These are phyloP conservation scores for Ustilago bromivora DNA, from an alignment of 1,284 basidiomycete genomes.

Conservation along the genomic window DNA sequence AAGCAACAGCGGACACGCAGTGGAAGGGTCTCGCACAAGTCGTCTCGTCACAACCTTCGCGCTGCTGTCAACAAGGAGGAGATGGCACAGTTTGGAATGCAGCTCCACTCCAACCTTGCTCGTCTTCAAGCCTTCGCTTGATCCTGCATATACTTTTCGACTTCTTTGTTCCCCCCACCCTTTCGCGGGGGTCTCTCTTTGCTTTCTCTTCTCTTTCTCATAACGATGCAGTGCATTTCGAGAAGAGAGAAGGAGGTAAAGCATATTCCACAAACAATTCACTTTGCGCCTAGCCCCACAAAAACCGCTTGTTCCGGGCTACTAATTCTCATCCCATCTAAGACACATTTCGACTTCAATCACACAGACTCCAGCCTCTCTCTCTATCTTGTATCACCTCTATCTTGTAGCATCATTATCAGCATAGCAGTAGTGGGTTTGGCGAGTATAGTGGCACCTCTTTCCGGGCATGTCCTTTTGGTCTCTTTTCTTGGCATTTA, in stretches of 20 bases:
- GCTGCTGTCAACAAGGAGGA: neutral
- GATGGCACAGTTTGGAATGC: constrained; percentile 8
- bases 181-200: too few species aligned
- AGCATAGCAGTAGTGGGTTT: neutral
- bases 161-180: neutral
- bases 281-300: too few species aligned
- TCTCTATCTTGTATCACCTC: neutral
- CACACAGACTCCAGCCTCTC: too few species aligned
- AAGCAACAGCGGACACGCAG: constrained; percentile 3
- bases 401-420: neutral
- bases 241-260: too few species aligned
- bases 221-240: too few species aligned
- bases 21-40: neutral
- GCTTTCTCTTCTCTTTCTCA: too few species aligned
- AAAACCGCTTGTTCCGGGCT: too few species aligned
- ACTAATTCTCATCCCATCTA: too few species aligned
- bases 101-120: constrained; percentile 1
- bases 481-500: too few species aligned
- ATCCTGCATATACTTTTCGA: constrained; percentile 8
- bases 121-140: neutral
- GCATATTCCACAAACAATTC: too few species aligned
- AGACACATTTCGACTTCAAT: neutral
- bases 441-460: neutral
- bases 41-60: constrained; percentile 3
- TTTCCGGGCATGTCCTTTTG: too few species aligned